Evolutionary conservation across 225 moss, liverwort and hornwort species (phyloP), one percentile per base, ranked within the genome.

Genomic region (Marchantia polymorpha): DNA sequence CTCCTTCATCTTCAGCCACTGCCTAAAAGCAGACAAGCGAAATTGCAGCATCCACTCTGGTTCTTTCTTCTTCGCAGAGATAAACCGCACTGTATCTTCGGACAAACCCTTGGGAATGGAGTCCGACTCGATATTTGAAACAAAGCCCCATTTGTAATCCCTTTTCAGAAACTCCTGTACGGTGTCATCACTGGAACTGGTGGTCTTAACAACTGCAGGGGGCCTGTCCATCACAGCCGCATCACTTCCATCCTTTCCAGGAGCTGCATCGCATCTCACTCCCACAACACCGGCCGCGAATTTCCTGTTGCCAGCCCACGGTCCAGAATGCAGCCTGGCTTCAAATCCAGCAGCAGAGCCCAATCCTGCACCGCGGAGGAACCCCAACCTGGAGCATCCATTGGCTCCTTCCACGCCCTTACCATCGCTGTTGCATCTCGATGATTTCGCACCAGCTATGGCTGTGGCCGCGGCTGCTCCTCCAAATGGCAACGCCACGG

Each of bases 41-140:
- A 97, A 97, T 46, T 92, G 84, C 77, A 97, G 73, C 94, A 97
- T 94, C 97, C 97, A 97, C 53, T 93, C 93, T 0, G 97, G 97
- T 69, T 97, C 94, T 73, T 91, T 87, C 86, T 97, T 97, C 90
- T 94, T 93, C 8, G 94, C 97, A 6, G 94, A 94, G 47, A 97
- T 97, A 29, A 97, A 80, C 17, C 94, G 88, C 25, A 97, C 86
- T 0, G 93, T 93, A 30, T 97, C 93, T 75, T 94, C 93, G 15
- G 94, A 93, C 78, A 97, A 85, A 50, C 97, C 97, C 83, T 97
- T 97, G 47, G 97, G 88, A 26, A 97, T 93, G n/a, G 97, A 92
- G 19, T 93, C 97, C 7, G 94, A 94, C 84, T 93, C 93, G 15
- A 97, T 93, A 63, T 94, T 92, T 19, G 93, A 93, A 29, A 93